These are phyloP conservation scores for Ascochyta pisi DNA, from an alignment of 2,329 filamentous ascomycete species.

Conservation along the genomic window DNA sequence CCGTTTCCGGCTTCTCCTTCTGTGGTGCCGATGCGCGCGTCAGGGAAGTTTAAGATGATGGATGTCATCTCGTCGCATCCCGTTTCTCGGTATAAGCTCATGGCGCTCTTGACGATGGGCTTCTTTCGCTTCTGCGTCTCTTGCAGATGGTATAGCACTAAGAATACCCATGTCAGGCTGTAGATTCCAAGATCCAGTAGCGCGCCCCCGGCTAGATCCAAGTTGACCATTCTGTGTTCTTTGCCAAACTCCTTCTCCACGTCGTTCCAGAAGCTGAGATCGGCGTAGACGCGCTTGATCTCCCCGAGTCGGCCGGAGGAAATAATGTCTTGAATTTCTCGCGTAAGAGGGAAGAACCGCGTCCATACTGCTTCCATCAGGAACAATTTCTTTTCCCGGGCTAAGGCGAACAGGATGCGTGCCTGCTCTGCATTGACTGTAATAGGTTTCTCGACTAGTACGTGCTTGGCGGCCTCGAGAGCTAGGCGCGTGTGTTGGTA, in stretches of 20 bases:
- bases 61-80: conserved; percentile 12
- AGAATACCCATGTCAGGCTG: conserved; percentile 86
- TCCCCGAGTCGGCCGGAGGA: conserved; percentile 58
- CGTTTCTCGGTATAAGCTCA: conserved; percentile 1
- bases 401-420: conserved; percentile 74
- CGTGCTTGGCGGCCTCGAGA: conserved; percentile 81
- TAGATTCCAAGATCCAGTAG: conserved; percentile 87
- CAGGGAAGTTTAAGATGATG: not conserved
- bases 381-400: conserved; percentile 66
- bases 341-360: conserved; percentile 81
- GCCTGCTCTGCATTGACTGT: conserved; percentile 82
- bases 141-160: conserved; percentile 75
- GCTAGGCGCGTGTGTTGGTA: conserved; percentile 86
- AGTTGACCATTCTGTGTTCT: conserved; percentile 80
- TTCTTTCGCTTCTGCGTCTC: conserved; percentile 63
- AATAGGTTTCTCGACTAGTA: conserved; percentile 88
- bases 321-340: conserved; percentile 72
- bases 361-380: conserved; percentile 77
- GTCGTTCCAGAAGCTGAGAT: conserved; percentile 64
- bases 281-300: conserved; percentile 62
- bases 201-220: conserved; percentile 79
- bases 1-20: not conserved
- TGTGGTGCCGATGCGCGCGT: not conserved
- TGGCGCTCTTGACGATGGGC: conserved; percentile 65
- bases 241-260: conserved; percentile 55